A percentile compares a stretch with the other conserved stretches of the same genome.
Conservation (phyloP, 345 rosid genomes). For the Aquilaria malaccensis region DNA sequence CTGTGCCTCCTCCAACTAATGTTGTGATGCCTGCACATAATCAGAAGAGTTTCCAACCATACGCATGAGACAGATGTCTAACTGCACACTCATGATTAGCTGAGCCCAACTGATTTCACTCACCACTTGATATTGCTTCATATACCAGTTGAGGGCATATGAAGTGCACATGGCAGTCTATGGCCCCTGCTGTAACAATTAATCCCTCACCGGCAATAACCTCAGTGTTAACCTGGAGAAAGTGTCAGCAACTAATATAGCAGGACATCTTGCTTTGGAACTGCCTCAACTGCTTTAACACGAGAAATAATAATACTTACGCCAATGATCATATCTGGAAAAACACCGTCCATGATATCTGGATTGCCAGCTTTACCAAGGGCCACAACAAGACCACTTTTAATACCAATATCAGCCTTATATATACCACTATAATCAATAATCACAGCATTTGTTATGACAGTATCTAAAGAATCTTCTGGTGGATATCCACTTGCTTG, state of each 20-base stretch:
- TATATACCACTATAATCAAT: slow-evolving; percentile 78
- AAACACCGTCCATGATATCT: slow-evolving; percentile 66
- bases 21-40: slow-evolving; percentile 72
- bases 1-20: slow-evolving; percentile 95
- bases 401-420: slow-evolving; percentile 95
- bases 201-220: slow-evolving; percentile 93
- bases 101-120: slow-evolving; percentile 19
- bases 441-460: slow-evolving; percentile 80
- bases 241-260: slow-evolving; percentile 7
- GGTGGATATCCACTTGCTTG: slow-evolving; percentile 54
- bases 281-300: slow-evolving; percentile 6
- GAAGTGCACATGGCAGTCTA: slow-evolving; percentile 97
- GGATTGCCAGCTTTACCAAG: slow-evolving; percentile 94
- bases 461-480: slow-evolving; percentile 53
- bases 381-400: slow-evolving; percentile 46
- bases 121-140: slow-evolving; percentile 97
- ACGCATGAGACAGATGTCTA: not conserved
- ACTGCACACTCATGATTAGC: slow-evolving; percentile 3
- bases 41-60: not conserved
- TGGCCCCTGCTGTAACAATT: slow-evolving; percentile 92
- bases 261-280: not conserved
- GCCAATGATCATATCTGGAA: slow-evolving; percentile 60
- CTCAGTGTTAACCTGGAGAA: slow-evolving; percentile 64
- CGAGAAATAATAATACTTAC: slow-evolving; percentile 32
- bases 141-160: slow-evolving; percentile 88